phyloP scores from a whole-genome alignment of 2,329 filamentous ascomycete species.

The Didymellaceae sp. region DNA sequence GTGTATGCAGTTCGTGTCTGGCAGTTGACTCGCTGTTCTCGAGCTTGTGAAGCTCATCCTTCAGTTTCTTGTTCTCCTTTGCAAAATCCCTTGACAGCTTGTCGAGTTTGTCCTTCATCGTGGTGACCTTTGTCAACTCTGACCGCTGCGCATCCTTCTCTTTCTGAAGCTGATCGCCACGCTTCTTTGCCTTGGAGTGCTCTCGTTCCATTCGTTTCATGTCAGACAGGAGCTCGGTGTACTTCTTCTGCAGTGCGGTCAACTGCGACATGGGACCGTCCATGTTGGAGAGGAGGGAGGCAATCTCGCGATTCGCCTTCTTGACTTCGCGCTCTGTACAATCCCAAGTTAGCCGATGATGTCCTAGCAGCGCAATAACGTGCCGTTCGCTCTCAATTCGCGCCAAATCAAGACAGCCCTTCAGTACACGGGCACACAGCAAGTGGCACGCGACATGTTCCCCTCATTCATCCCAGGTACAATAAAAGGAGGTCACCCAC shows the following conservation, averaged over 20 bases:
- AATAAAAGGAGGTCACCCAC: constrained; percentile 55
- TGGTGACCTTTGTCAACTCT: constrained; percentile 87
- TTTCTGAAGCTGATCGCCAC: constrained; percentile 91
- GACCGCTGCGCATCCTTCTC: constrained; percentile 90
- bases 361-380: constrained; percentile 4
- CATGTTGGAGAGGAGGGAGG: constrained; percentile 82
- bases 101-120: constrained; percentile 94
- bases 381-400: neutral
- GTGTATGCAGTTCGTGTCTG: constrained; percentile 81
- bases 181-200: constrained; percentile 94
- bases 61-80: constrained; percentile 97
- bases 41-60: constrained; percentile 87
- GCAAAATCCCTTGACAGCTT: constrained; percentile 94
- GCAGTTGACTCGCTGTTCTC: constrained; percentile 86
- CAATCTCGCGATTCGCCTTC: constrained; percentile 89
- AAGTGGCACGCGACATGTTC: constrained; percentile 9
- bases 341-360: constrained; percentile 36
- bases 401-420: constrained; percentile 6
- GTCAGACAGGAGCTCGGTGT: constrained; percentile 87
- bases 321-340: constrained; percentile 85
- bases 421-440: constrained; percentile 1
- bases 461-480: constrained; percentile 4
- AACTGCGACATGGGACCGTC: constrained; percentile 92
- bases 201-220: constrained; percentile 97
- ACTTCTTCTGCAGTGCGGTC: constrained; percentile 87